Evolutionary conservation across 176 grass and related monocot species (phyloP).

Genomic region (Zoysia pacifica): DNA sequence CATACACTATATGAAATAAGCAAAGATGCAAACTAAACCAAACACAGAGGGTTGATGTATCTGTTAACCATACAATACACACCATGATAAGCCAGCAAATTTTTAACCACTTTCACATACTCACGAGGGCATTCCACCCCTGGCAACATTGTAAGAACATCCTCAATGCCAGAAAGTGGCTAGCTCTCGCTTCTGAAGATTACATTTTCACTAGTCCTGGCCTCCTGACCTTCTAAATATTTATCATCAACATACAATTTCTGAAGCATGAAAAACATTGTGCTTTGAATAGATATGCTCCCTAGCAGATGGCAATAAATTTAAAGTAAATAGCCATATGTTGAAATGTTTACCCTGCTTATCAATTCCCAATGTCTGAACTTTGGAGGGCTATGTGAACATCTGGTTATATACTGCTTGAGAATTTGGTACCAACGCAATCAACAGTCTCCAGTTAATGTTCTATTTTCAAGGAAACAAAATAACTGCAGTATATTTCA

Average conservation of each 20-base stretch:
- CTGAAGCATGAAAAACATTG: neutral
- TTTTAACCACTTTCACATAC: neutral
- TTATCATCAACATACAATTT: slow-evolving; percentile 6
- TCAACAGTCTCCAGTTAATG: neutral
- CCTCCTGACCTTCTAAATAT: neutral
- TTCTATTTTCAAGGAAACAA: neutral
- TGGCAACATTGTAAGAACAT: neutral
- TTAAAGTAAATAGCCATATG: neutral
- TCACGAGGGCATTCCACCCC: neutral
- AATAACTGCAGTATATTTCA: neutral
- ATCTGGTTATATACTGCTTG: neutral
- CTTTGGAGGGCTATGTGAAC: neutral
- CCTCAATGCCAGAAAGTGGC: too few relatives aligned
- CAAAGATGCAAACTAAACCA: neutral
- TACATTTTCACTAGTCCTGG: neutral
- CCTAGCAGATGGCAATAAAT: neutral
- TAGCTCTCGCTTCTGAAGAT: too few relatives aligned
- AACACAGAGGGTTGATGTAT: neutral
- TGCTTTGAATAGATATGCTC: neutral
- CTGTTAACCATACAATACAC: slow-evolving; percentile 1
- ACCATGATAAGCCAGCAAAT: neutral
- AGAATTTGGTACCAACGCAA: neutral
- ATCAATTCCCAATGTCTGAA: neutral
- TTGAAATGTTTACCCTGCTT: neutral
- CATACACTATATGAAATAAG: neutral